phyloP scores from a whole-genome alignment of 805 yeast species.

The Candida nonsorbophila region DNA sequence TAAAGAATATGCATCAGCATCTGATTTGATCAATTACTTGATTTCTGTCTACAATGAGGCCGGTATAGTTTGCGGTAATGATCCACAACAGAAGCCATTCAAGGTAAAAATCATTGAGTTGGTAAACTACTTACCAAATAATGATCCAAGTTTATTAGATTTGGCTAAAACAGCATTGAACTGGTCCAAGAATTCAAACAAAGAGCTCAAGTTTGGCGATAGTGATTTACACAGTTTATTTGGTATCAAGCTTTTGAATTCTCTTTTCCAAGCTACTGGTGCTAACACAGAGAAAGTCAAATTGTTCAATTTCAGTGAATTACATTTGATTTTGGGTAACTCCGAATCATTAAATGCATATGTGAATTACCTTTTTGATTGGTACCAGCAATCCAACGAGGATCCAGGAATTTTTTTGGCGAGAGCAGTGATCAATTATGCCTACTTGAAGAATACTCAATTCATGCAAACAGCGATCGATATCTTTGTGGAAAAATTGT shows the following conservation, averaged over 20 bases:
- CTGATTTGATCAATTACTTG: constrained; percentile 69
- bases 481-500: constrained; percentile 15
- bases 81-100: constrained; percentile 30
- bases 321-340: constrained; percentile 65
- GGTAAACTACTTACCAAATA: constrained; percentile 38
- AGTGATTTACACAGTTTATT: constrained; percentile 67
- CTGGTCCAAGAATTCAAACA: constrained; percentile 56
- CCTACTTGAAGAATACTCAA: constrained; percentile 61
- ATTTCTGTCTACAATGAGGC: constrained; percentile 63
- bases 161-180: constrained; percentile 59
- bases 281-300: constrained; percentile 25
- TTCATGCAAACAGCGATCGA: constrained; percentile 40
- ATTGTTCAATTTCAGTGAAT: constrained; percentile 62
- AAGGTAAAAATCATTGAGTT: constrained; percentile 46
- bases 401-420: constrained; percentile 35
- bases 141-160: constrained; percentile 49
- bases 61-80: constrained; percentile 33
- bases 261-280: constrained; percentile 12
- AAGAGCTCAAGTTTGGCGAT: constrained; percentile 57
- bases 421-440: constrained; percentile 72
- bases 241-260: constrained; percentile 58
- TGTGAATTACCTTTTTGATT: constrained; percentile 41
- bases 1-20: constrained; percentile 72
- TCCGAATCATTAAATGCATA: constrained; percentile 40
- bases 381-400: constrained; percentile 24